Percentiles rank a stretch among this genome's conserved stretches.
Conservation (phyloP, 2,329 filamentous ascomycete species). For the Fusarium miscanthi region DNA sequence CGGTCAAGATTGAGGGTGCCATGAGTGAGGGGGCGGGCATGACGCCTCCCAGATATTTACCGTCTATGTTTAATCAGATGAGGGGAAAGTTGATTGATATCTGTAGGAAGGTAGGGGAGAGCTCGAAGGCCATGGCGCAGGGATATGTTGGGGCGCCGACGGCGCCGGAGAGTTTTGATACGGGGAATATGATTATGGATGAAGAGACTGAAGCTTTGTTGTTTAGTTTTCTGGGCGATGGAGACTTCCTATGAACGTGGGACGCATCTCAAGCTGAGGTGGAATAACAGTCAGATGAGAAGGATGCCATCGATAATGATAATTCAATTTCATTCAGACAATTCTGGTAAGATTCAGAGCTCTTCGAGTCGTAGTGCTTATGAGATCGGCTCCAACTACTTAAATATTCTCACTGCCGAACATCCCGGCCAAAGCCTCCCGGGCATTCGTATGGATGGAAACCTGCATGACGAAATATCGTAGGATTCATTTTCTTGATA, state of each 20-base stretch:
- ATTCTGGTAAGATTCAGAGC: fast-evolving
- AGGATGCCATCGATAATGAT: fast-evolving
- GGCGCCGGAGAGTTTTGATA: not conserved
- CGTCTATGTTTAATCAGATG: not conserved
- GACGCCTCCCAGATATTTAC: not conserved
- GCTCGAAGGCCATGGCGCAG: not conserved
- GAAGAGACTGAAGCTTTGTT: not conserved
- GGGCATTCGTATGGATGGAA: not conserved
- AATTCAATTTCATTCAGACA: fast-evolving
- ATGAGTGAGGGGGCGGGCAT: constrained; percentile 7
- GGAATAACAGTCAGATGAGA: not conserved
- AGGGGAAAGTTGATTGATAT: constrained; percentile 1
- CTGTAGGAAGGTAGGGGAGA: not conserved
- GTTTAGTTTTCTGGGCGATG: not conserved
- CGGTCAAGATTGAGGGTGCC: not conserved
- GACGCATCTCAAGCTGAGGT: not conserved
- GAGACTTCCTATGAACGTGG: not conserved
- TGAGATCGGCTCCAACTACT: not conserved
- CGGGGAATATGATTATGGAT: not conserved
- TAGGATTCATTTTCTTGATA: not conserved
- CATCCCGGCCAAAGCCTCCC: not conserved
- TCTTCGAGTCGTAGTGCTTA: not conserved
- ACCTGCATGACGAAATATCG: not conserved
- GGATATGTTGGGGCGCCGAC: not conserved
- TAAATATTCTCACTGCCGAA: not conserved